Conservation (phyloP, 2,329 filamentous ascomycete genomes). For the Penicillium vulpinum region DNA sequence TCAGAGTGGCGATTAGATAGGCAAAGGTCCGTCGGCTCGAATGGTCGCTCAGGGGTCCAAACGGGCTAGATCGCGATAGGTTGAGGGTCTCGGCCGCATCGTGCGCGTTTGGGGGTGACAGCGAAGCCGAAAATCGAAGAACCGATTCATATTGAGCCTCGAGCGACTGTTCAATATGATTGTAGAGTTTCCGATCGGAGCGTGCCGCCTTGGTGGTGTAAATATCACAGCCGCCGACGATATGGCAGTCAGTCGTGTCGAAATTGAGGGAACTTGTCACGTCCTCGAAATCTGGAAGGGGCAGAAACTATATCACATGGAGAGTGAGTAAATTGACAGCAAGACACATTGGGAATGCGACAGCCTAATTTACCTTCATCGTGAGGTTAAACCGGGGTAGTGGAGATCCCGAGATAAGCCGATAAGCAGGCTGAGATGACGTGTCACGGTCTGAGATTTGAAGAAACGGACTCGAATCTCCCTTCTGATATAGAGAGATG, state of each 20-base stretch:
- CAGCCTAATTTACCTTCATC: constrained; percentile 16
- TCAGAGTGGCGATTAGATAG: constrained; percentile 93
- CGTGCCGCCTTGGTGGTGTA: constrained; percentile 97
- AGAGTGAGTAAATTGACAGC: background rate
- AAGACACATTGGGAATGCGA: background rate
- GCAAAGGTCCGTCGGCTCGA: constrained; percentile 90
- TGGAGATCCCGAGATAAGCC: constrained; percentile 9
- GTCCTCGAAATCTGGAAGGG: constrained; percentile 84
- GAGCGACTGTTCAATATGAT: constrained; percentile 87
- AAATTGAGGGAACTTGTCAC: constrained; percentile 94
- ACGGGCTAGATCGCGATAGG: constrained; percentile 83
- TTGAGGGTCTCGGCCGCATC: constrained; percentile 67
- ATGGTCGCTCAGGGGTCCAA: constrained; percentile 84
- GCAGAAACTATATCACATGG: constrained; percentile 69
- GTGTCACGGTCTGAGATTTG: background rate
- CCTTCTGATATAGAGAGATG: background rate
- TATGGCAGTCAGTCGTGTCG: constrained; percentile 86
- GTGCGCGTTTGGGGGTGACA: constrained; percentile 78
- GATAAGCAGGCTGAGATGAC: constrained; percentile 4
- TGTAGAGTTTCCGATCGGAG: constrained; percentile 95
- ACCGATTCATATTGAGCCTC: constrained; percentile 89
- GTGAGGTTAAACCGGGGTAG: constrained; percentile 5
- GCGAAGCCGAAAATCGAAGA: constrained; percentile 78
- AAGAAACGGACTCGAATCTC: background rate
- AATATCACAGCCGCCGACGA: constrained; percentile 90